These are phyloP conservation scores for Conoideocrella luteorostrata DNA, from an alignment of 2,329 filamentous ascomycete species.

Conservation along the genomic window DNA sequence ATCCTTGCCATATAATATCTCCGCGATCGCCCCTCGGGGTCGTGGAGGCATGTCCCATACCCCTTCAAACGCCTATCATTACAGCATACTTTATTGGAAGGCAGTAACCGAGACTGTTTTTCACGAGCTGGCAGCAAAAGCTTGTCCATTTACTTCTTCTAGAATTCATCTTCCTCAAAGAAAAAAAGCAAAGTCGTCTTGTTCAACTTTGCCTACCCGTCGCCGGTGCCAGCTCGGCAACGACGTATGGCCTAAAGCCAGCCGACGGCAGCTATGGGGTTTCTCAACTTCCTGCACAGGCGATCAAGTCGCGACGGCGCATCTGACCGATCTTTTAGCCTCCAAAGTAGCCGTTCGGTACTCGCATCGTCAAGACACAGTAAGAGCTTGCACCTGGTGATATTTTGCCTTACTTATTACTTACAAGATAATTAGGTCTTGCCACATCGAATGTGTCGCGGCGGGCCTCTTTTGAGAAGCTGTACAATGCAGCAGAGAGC, in stretches of 20 bases:
- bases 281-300: constrained; percentile 6
- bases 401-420: background rate
- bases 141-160: too few relatives aligned
- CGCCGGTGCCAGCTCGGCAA: too few relatives aligned
- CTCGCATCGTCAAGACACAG: background rate
- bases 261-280: constrained; percentile 5
- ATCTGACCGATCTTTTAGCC: constrained; percentile 1
- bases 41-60: background rate
- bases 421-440: background rate
- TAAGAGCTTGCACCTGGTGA: background rate
- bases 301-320: background rate
- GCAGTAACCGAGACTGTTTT: too few relatives aligned
- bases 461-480: too few relatives aligned
- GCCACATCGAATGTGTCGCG: background rate
- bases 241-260: constrained; percentile 3
- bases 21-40: constrained; percentile 1
- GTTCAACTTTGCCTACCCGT: too few relatives aligned
- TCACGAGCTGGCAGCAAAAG: too few relatives aligned
- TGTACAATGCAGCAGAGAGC: too few relatives aligned
- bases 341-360: background rate
- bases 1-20: constrained; percentile 5
- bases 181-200: too few relatives aligned
- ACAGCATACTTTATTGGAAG: too few relatives aligned
- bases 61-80: background rate
- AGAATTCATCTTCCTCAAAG: too few relatives aligned